Conservation (phyloP, 768 basidiomycete genomes). For the Leccinum broughii region DNA sequence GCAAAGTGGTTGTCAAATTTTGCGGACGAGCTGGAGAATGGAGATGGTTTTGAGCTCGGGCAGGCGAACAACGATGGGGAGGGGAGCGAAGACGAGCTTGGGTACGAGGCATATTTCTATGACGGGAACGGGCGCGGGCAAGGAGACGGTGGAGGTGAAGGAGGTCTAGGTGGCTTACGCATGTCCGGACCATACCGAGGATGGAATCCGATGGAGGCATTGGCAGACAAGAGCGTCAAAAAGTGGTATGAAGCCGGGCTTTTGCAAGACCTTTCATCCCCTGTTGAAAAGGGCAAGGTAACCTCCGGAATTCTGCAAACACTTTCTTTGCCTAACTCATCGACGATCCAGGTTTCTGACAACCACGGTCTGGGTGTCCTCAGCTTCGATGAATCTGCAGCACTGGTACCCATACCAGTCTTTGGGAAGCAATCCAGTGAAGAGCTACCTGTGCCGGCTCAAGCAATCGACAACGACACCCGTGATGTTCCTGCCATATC, state of each 20-base stretch:
- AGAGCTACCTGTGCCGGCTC: constrained; percentile 23
- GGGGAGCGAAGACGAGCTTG: constrained; percentile 79
- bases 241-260: constrained; percentile 85
- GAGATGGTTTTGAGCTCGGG: constrained; percentile 86
- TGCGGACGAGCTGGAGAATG: constrained; percentile 88
- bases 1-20: constrained; percentile 91
- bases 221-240: constrained; percentile 86
- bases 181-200: constrained; percentile 86
- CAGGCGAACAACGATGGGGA: constrained; percentile 55
- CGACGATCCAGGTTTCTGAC: constrained; percentile 39
- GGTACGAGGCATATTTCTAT: constrained; percentile 86
- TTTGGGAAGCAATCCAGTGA: constrained; percentile 37
- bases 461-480: constrained; percentile 24
- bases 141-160: constrained; percentile 77
- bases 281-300: constrained; percentile 51
- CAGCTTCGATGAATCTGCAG: constrained; percentile 44
- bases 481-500: constrained; percentile 53
- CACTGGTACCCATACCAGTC: constrained; percentile 65
- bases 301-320: constrained; percentile 17
- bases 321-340: constrained; percentile 19
- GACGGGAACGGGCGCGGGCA: constrained; percentile 76
- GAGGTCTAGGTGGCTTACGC: constrained; percentile 68
- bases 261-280: constrained; percentile 48
- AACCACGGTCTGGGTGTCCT: constrained; percentile 46
- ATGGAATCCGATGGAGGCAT: constrained; percentile 91